phyloP scores from a whole-genome alignment of 225 moss, liverwort and hornwort species.

The Physcomitrium patens region DNA sequence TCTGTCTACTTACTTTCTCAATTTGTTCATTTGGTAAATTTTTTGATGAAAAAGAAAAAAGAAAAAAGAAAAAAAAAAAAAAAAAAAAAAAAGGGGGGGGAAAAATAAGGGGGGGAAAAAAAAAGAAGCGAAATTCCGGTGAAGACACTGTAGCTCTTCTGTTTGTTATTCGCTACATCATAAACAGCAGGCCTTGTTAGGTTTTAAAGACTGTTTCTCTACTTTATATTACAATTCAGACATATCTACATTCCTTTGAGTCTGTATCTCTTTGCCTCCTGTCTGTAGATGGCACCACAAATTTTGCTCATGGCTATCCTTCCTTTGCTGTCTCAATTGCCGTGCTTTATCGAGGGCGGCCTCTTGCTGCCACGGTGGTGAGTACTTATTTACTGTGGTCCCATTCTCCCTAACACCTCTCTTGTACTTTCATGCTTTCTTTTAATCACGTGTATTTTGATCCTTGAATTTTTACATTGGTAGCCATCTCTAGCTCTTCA shows the following conservation, averaged over 20 bases:
- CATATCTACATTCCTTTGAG: background rate
- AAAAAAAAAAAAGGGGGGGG: background rate
- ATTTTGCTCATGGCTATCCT: slow-evolving; percentile 96
- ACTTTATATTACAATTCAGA: no score
- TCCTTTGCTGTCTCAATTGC: slow-evolving; percentile 91
- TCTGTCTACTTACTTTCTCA: slow-evolving; percentile 3
- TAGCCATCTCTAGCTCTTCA: slow-evolving; percentile 5
- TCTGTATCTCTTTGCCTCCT: slow-evolving; percentile 23
- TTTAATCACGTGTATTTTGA: background rate
- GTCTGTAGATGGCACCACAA: slow-evolving; percentile 92
- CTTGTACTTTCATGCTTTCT: slow-evolving; percentile 1
- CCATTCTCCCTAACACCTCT: slow-evolving; percentile 6
- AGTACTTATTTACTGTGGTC: slow-evolving; percentile 33
- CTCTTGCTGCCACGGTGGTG: slow-evolving; percentile 50
- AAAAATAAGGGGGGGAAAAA: no score
- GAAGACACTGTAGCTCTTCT: background rate
- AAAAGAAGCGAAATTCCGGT: slow-evolving; percentile 1
- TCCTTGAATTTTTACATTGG: background rate
- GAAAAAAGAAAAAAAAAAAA: no score
- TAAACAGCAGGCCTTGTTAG: no score
- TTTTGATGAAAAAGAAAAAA: background rate
- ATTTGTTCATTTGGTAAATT: slow-evolving; percentile 1
- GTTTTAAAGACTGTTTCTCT: no score
- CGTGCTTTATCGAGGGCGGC: slow-evolving; percentile 73
- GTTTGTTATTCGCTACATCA: no score